Conservation (phyloP, 2,329 filamentous ascomycete species). For the Talaromyces sp. region DNA sequence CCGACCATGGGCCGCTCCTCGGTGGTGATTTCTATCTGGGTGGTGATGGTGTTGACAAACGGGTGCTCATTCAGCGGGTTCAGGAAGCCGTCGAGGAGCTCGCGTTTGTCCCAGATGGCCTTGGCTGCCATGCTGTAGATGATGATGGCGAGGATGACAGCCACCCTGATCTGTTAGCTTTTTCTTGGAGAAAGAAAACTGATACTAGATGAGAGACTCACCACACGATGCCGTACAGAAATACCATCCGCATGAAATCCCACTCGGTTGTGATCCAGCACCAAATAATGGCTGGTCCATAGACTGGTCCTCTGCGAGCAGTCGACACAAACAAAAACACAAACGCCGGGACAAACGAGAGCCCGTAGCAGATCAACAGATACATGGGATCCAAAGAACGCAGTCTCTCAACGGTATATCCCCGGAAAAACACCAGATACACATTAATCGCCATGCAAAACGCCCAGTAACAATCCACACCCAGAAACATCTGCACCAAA, state of each 20-base stretch:
- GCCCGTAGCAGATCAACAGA: slow-evolving; percentile 60
- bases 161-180: slow-evolving; percentile 28
- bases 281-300: slow-evolving; percentile 69
- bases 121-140: slow-evolving; percentile 12
- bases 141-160: slow-evolving; percentile 6
- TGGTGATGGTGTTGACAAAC: slow-evolving; percentile 10
- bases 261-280: slow-evolving; percentile 65
- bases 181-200: background rate
- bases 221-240: slow-evolving; percentile 55
- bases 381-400: slow-evolving; percentile 64
- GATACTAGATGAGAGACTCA: slow-evolving; percentile 4
- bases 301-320: slow-evolving; percentile 49
- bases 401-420: slow-evolving; percentile 58
- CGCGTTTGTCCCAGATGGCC: slow-evolving; percentile 11
- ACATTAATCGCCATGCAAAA: slow-evolving; percentile 75
- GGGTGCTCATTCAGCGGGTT: slow-evolving; percentile 13
- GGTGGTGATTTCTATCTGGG: slow-evolving; percentile 10
- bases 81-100: slow-evolving; percentile 12
- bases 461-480: slow-evolving; percentile 66
- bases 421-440: slow-evolving; percentile 68
- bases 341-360: slow-evolving; percentile 63
- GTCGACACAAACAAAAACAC: slow-evolving; percentile 58
- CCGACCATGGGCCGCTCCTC: slow-evolving; percentile 13
- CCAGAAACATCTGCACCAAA: slow-evolving; percentile 61
- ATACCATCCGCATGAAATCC: slow-evolving; percentile 64